A percentile compares a stretch with the other conserved stretches of the same genome.
phyloP scores from a whole-genome alignment of 495 filamentous ascomycete species.

The Penicillium verhagenii region DNA sequence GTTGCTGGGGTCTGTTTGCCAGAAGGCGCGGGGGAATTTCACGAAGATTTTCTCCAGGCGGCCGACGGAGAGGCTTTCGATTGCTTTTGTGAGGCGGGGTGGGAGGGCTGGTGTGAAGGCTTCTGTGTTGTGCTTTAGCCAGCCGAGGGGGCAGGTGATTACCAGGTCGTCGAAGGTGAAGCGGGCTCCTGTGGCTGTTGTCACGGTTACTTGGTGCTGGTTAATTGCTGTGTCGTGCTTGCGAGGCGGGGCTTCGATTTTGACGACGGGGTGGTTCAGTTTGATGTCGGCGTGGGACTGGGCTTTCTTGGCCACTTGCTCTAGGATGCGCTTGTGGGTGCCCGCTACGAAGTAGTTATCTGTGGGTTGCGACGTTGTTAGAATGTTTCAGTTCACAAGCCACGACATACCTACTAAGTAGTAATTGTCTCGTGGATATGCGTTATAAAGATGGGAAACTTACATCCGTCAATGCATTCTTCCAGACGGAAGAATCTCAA shows the following conservation, averaged over 20 bases:
- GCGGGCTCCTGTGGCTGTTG: conserved; percentile 50
- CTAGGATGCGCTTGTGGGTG: conserved; percentile 77
- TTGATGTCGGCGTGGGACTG: conserved; percentile 61
- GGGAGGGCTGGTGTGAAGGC: conserved; percentile 73
- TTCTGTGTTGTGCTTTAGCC: conserved; percentile 73
- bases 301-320: conserved; percentile 62
- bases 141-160: conserved; percentile 82
- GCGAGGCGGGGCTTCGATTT: conserved; percentile 40
- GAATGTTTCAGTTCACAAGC: neutral
- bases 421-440: too few relatives aligned
- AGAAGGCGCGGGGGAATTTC: conserved; percentile 74
- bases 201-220: conserved; percentile 47
- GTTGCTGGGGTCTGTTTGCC: conserved; percentile 40
- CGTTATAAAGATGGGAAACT: conserved; percentile 32
- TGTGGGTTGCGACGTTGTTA: conserved; percentile 24
- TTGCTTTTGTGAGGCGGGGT: conserved; percentile 62
- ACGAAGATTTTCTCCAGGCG: conserved; percentile 91
- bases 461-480: conserved; percentile 87
- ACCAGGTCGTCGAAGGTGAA: conserved; percentile 80
- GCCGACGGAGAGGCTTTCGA: conserved; percentile 79
- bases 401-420: too few relatives aligned
- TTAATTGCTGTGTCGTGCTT: conserved; percentile 1
- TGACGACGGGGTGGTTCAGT: conserved; percentile 53
- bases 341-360: conserved; percentile 87
- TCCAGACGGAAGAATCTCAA: conserved; percentile 94